A percentile compares a stretch with the other conserved stretches of the same genome.
phyloP scores from a whole-genome alignment of 768 basidiomycete species.

The Termitomyces sp. region DNA sequence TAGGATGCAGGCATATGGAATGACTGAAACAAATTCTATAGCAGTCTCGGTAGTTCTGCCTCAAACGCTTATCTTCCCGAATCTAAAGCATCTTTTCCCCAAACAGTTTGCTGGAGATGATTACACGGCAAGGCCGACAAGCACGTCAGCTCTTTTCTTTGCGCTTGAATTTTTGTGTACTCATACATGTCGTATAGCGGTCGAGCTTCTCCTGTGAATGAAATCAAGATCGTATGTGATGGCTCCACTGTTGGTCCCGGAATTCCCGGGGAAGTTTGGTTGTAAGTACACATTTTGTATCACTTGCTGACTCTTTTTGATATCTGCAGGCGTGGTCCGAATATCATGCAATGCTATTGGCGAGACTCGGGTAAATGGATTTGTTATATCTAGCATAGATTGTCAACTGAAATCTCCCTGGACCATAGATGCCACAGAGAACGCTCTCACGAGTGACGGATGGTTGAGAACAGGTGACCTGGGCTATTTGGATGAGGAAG shows the following conservation, averaged over 20 bases:
- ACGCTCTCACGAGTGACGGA: conserved; percentile 48
- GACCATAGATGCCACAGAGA: conserved; percentile 38
- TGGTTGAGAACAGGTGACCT: conserved; percentile 60
- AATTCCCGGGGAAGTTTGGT: conserved; percentile 47
- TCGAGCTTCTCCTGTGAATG: conserved; percentile 54
- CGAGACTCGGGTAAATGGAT: conserved; percentile 41
- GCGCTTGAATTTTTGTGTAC: not conserved
- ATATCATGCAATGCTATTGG: conserved; percentile 64
- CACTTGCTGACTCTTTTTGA: not conserved
- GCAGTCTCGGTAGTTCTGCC: conserved; percentile 37
- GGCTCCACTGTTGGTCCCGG: conserved; percentile 32
- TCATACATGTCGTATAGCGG: conserved; percentile 33
- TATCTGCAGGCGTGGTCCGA: conserved; percentile 47
- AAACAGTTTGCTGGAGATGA: conserved; percentile 52
- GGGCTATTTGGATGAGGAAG: conserved; percentile 50
- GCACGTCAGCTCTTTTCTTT: conserved; percentile 37
- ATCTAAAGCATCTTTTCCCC: not conserved
- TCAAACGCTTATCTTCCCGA: not conserved
- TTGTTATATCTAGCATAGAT: not conserved
- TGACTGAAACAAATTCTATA: conserved; percentile 61
- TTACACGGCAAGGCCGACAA: conserved; percentile 46
- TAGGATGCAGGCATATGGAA: conserved; percentile 54
- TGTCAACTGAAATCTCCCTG: not conserved
- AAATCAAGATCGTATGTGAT: conserved; percentile 47
- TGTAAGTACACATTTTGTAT: conserved; percentile 30